Evolutionary conservation across 768 basidiomycete species (phyloP).

Genomic region (Inosperma sp.): DNA sequence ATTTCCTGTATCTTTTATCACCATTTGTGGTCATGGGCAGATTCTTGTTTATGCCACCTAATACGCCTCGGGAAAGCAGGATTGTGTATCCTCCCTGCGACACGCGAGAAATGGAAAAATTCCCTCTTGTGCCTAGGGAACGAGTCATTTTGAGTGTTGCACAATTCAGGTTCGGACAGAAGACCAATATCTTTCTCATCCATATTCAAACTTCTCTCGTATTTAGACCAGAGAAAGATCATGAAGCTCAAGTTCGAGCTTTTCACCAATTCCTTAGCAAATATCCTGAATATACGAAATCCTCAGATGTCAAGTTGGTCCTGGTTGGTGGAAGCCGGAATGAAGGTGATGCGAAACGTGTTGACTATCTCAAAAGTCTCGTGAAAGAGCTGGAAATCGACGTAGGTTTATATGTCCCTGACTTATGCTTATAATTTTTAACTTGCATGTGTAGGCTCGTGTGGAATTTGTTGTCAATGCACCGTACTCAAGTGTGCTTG

Average conservation of each 20-base stretch:
- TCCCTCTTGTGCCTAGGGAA: conserved; percentile 50
- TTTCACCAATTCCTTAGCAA: conserved; percentile 53
- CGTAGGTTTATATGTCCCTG: conserved; percentile 34
- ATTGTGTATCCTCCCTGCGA: conserved; percentile 94
- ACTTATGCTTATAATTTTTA: conserved; percentile 4
- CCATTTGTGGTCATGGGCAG: conserved; percentile 36
- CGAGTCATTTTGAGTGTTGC: conserved; percentile 80
- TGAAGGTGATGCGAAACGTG: conserved; percentile 63
- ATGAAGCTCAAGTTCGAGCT: conserved; percentile 70
- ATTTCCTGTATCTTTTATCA: conserved; percentile 42
- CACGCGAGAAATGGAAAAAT: conserved; percentile 62
- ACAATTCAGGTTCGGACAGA: conserved; percentile 70
- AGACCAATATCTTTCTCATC: neutral
- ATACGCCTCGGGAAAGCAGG: conserved; percentile 27
- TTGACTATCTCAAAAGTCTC: conserved; percentile 53
- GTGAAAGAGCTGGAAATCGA: conserved; percentile 60
- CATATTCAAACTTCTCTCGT: neutral
- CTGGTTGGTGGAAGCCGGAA: conserved; percentile 87
- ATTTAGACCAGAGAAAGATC: conserved; percentile 98
- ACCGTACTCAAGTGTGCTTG: conserved; percentile 63
- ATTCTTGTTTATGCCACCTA: conserved; percentile 19
- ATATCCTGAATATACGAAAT: conserved; percentile 53
- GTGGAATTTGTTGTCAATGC: conserved; percentile 84
- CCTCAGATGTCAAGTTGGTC: conserved; percentile 50
- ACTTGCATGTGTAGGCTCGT: conserved; percentile 49